These are phyloP conservation scores for Phytophthora foliorum DNA, from an alignment of 352 stramenopile genomes.

Conservation along the genomic window DNA sequence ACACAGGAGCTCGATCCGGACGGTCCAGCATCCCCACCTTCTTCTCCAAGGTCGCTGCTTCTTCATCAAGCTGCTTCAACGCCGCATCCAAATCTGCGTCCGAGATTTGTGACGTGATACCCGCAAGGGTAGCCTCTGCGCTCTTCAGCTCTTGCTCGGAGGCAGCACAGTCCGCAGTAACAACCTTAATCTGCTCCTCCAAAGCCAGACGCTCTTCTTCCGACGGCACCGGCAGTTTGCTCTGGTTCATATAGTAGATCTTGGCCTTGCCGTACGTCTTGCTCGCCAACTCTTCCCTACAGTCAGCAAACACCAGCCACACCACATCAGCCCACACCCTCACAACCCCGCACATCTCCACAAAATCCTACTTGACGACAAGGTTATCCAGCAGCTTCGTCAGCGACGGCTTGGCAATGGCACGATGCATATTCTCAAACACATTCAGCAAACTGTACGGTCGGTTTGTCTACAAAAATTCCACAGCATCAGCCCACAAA, in stretches of 20 bases:
- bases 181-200: constrained; percentile 64
- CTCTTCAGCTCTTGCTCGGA: constrained; percentile 71
- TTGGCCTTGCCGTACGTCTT: constrained; percentile 87
- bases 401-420: constrained; percentile 77
- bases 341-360: background rate
- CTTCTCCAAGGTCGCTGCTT: constrained; percentile 46
- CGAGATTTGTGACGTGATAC: constrained; percentile 73
- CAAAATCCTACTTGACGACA: constrained; percentile 56
- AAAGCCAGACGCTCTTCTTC: constrained; percentile 47
- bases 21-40: constrained; percentile 65
- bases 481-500: constrained; percentile 12
- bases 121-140: constrained; percentile 49
- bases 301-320: background rate
- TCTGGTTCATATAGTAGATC: constrained; percentile 90
- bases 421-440: constrained; percentile 86
- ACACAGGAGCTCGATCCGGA: constrained; percentile 49
- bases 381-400: constrained; percentile 82
- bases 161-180: constrained; percentile 52
- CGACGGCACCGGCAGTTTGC: constrained; percentile 67
- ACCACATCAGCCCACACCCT: constrained; percentile 1
- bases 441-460: constrained; percentile 89
- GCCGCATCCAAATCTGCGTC: constrained; percentile 65
- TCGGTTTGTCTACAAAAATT: constrained; percentile 64
- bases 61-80: constrained; percentile 56
- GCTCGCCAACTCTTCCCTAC: constrained; percentile 65